Percentiles rank a stretch among this genome's conserved stretches.
These are phyloP conservation scores for Penicillium sp. DNA, from an alignment of 2,329 filamentous ascomycete genomes.

Conservation along the genomic window DNA sequence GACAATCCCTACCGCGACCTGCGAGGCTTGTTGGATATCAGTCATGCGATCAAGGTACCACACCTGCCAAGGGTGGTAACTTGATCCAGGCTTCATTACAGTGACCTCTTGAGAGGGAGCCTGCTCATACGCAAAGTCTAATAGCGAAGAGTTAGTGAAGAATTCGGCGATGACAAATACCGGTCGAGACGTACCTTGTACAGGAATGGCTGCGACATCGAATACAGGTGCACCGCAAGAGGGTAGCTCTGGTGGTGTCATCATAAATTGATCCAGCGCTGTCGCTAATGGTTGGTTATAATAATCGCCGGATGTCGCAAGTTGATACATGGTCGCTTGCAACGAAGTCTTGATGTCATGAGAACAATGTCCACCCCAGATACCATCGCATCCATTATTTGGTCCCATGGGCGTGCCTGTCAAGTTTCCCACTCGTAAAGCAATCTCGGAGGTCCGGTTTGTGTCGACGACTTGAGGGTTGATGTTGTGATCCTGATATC, in stretches of 20 bases:
- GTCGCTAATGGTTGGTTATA: slow-evolving; percentile 33
- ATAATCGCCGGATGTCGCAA: slow-evolving; percentile 26
- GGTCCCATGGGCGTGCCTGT: slow-evolving; percentile 34
- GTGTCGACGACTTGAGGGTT: slow-evolving; percentile 26
- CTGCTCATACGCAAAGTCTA: slow-evolving; percentile 36
- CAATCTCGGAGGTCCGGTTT: slow-evolving; percentile 40
- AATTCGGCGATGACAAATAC: not conserved
- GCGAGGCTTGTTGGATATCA: slow-evolving; percentile 32
- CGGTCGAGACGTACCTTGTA: slow-evolving; percentile 27
- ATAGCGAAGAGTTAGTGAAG: not conserved
- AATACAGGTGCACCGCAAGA: slow-evolving; percentile 34
- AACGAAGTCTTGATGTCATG: slow-evolving; percentile 30
- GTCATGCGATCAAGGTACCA: slow-evolving; percentile 38
- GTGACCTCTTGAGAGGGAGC: slow-evolving; percentile 24
- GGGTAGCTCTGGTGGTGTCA: slow-evolving; percentile 20
- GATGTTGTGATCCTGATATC: slow-evolving; percentile 30
- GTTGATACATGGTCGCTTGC: slow-evolving; percentile 27
- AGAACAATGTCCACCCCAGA: slow-evolving; percentile 37
- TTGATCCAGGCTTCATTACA: slow-evolving; percentile 31
- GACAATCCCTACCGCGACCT: slow-evolving; percentile 40
- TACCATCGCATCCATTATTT: slow-evolving; percentile 40
- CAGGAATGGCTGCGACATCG: slow-evolving; percentile 34
- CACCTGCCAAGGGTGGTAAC: slow-evolving; percentile 34
- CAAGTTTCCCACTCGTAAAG: slow-evolving; percentile 37
- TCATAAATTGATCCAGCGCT: slow-evolving; percentile 29